Evolutionary conservation across 805 yeast genomes (phyloP), one percentile per base, ranked within the genome.

Genomic region (Cephaloascus fragrans): DNA sequence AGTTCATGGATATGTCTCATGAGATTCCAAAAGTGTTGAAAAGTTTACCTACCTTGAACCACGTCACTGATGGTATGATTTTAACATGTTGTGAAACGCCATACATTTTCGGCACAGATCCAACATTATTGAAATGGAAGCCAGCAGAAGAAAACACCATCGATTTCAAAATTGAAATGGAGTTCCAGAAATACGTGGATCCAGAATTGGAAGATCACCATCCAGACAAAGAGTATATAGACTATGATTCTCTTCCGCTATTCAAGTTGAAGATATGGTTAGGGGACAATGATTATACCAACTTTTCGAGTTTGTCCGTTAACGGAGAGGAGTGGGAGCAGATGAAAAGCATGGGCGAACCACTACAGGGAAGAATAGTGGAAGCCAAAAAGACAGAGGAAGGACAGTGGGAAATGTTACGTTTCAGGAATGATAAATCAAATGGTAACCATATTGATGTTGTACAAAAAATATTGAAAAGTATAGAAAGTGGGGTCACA

Each of bases 61-160:
- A 93, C 60, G 83, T 84, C 41, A 80, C 93, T 3, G 99, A 93
- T 62, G 99, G 99, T 1, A 70, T 93, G 19, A 86, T 93, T 43
- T 85, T 88, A 57, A 93, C 99, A 2, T 86, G 95, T 46, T 83
- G 94, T 34, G 86, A 78, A 39, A 76, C 90, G 1, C 94, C 96
- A 0, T 93, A 93, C 59, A 68, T 76, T 3, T 77, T 80, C 45
- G 97, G 97, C 12, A 90, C 97, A 1, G 97, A 93, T 57, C 71
- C 77, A 1, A 76, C 87, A 4, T 65, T 93, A 37, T 62, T 93
- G 40, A 93, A 94, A 60, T 93, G 99, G 99, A 93, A 93, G 53
- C 97, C 98, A 2, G 86, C 95, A 10, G 85, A 85, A 45, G 98
- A 90, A 57, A 94, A 93, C 50, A 83, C 97, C 0, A 76, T 94